Percentiles rank a stretch among this genome's conserved stretches.
Conservation (phyloP, 1,139 yeast species). For the Suhomyces bokatorum region DNA sequence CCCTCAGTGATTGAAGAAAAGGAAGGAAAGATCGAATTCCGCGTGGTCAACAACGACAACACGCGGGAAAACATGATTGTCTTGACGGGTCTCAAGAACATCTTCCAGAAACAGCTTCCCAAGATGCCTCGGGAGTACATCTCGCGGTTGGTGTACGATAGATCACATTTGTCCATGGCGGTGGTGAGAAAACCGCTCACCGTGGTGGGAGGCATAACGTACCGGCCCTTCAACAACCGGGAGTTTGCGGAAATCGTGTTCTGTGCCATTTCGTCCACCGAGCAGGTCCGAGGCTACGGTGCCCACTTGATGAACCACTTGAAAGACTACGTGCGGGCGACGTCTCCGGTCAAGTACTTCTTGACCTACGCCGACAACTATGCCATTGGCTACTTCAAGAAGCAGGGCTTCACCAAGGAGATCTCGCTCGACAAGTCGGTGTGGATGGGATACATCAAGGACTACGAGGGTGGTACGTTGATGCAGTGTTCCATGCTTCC, state of each 20-base stretch:
- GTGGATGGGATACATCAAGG: conserved; percentile 99
- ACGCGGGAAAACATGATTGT: conserved; percentile 85
- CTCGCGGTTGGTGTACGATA: conserved; percentile 88
- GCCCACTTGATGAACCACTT: conserved; percentile 98
- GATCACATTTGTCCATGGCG: conserved; percentile 94
- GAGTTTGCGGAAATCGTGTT: conserved; percentile 97
- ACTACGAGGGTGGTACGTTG: conserved; percentile 97
- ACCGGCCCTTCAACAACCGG: conserved; percentile 86
- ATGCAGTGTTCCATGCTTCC: conserved; percentile 98
- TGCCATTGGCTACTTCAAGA: conserved; percentile 97
- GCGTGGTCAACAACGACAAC: conserved; percentile 95
- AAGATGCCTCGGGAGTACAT: conserved; percentile 98
- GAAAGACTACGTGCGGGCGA: conserved; percentile 90
- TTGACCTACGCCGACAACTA: conserved; percentile 97
- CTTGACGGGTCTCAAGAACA: conserved; percentile 90
- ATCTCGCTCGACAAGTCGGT: conserved; percentile 78
- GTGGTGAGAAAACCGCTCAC: conserved; percentile 90
- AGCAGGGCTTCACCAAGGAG: conserved; percentile 97
- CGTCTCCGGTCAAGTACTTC: conserved; percentile 83
- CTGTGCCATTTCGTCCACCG: conserved; percentile 96
- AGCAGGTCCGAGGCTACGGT: conserved; percentile 97
- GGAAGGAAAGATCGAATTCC: conserved; percentile 86
- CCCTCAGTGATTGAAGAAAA: conserved; percentile 93
- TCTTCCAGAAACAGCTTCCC: conserved; percentile 95
- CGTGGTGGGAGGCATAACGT: conserved; percentile 97